Base-by-base conservation (phyloP, 208 protist genomes). In the Ichthyophonus hoferi region DNA sequence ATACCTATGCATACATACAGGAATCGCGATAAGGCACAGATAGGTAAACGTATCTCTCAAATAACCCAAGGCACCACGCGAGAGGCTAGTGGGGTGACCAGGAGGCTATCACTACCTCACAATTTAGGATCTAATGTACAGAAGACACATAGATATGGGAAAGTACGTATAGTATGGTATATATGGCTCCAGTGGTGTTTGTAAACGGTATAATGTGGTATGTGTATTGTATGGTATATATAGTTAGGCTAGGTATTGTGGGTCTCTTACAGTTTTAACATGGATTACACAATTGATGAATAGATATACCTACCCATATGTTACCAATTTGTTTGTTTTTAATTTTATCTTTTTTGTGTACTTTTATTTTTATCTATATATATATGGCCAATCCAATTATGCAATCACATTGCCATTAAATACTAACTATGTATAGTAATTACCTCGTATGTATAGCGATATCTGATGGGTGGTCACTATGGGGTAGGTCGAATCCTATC, bases 401-500 rank as follows among this genome's bases (percentile, higher is more conserved):
- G 24, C 24, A 67, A 3, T 3, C 3, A 67, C 3, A 67, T 67
- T 67, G 3, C 43, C 3, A 67, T 31, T 3, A 31, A 67, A 67
- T 24, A 67, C 12, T 24, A 24, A 67, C 3, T 67, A 24, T 67
- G 24, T 67, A 67, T 67, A 3, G 24, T 67, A 24, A 3, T 67
- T 24, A 67, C 50, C 14, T 76, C 24, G 14, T 76, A 37, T 81
- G 33, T 38, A 37, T 34, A 81, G 31, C 31, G 7, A 81, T 14
- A 81, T 37, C 12, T 38, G 35, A 14, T 38, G 35, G 33, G 31
- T 38, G 7, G 7, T 37, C 7, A 35, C 3, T 24, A 77, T 77
- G 58, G 89, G 89, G 1, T 79, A 90, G 42, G 86, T 93, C 50
- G 93, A 94, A 40, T 94, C 90, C 83, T 97, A 96, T 87, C 89